Percentiles rank a stretch among this genome's conserved stretches.
These are phyloP conservation scores for Trametes gibbosa DNA, from an alignment of 768 basidiomycete species.

Conservation along the genomic window DNA sequence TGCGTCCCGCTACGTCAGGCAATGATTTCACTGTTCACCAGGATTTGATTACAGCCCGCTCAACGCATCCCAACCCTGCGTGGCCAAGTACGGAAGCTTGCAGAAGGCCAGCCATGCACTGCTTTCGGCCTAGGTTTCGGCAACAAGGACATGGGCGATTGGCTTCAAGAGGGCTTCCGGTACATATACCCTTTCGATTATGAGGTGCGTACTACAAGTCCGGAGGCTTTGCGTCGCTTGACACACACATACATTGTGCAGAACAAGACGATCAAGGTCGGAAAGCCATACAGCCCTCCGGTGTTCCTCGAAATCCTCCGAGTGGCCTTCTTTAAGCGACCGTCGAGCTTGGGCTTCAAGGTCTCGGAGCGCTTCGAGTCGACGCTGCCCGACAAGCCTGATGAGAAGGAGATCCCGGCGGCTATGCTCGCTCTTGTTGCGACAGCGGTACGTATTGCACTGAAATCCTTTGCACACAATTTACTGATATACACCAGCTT, in stretches of 20 bases:
- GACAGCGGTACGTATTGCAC: neutral
- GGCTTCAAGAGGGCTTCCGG: neutral
- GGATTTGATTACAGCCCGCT: neutral
- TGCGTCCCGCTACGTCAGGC: too few species aligned
- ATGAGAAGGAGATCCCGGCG: slow-evolving; percentile 9
- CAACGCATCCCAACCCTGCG: neutral
- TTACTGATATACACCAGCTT: neutral
- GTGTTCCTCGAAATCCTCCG: neutral
- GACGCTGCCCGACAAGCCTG: neutral
- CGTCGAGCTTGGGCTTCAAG: neutral
- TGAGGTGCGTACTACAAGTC: neutral
- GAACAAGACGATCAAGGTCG: neutral
- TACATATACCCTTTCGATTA: slow-evolving; percentile 1
- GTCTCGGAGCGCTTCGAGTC: neutral
- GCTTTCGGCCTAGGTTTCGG: neutral
- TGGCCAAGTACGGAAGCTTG: neutral
- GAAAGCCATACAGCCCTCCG: neutral
- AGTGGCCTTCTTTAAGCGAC: neutral
- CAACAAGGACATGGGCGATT: neutral
- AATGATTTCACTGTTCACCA: neutral
- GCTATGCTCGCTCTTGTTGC: neutral
- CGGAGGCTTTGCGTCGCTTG: neutral
- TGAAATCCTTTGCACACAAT: neutral
- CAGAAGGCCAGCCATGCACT: neutral
- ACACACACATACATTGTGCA: neutral